Conservation (phyloP, 2,329 filamentous ascomycete species). For the Sporothrix pallida region DNA sequence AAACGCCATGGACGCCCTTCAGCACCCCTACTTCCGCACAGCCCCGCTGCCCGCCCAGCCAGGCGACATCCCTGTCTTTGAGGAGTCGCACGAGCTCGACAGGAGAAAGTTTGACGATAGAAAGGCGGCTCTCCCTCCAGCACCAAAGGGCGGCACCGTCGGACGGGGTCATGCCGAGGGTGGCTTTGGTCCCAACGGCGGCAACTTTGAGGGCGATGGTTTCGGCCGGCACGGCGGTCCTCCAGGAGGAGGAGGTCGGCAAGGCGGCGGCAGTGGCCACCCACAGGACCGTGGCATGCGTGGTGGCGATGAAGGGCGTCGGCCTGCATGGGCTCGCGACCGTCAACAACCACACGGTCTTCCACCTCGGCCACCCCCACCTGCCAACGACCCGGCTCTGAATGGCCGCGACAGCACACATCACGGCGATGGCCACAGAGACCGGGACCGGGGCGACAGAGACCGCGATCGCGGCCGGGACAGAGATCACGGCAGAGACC, state of each 20-base stretch:
- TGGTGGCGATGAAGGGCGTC: constrained; percentile 46
- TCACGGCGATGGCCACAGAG: constrained; percentile 46
- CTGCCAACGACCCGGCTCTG: constrained; percentile 48
- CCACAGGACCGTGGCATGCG: constrained; percentile 37
- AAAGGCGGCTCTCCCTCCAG: constrained; percentile 82
- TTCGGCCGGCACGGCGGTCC: constrained; percentile 49
- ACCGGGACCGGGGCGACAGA: constrained; percentile 20
- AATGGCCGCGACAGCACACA: constrained; percentile 47
- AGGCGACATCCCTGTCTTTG: constrained; percentile 86
- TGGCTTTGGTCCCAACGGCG: constrained; percentile 53
- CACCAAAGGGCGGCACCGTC: constrained; percentile 88
- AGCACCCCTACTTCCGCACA: constrained; percentile 89
- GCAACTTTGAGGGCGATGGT: constrained; percentile 57
- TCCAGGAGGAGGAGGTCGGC: neutral
- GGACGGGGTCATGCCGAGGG: constrained; percentile 69
- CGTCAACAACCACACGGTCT: constrained; percentile 49
- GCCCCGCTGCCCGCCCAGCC: constrained; percentile 79
- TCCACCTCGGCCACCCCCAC: constrained; percentile 58
- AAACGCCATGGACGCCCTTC: constrained; percentile 90
- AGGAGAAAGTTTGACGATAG: constrained; percentile 87
- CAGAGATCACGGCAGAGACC: constrained; percentile 33
- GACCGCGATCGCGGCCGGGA: constrained; percentile 30
- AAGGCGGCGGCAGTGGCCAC: neutral
- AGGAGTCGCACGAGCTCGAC: constrained; percentile 97
- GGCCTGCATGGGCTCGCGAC: constrained; percentile 63